These are phyloP conservation scores for Tricholoma terreum DNA, from an alignment of 768 basidiomycete genomes.

Conservation along the genomic window DNA sequence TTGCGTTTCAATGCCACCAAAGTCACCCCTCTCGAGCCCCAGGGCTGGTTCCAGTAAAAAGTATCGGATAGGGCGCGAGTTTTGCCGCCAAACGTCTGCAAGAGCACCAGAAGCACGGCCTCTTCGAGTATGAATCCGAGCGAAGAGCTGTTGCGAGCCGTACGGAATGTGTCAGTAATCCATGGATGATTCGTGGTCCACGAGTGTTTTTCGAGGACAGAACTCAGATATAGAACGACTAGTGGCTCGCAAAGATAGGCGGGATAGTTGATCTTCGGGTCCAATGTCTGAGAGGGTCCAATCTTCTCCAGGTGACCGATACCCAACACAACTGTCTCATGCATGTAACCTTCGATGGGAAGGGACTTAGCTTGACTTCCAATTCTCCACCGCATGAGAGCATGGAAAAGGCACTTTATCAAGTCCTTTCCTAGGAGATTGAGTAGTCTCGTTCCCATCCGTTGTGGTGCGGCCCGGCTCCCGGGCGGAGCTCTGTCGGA, in stretches of 20 bases:
- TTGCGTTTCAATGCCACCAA: constrained; percentile 8
- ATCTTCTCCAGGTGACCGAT: constrained; percentile 9
- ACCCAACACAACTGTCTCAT: constrained; percentile 10
- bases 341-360: constrained; percentile 6
- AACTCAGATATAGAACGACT: background rate
- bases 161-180: too few relatives aligned
- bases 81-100: too few relatives aligned
- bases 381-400: background rate
- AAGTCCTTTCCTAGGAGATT: too few relatives aligned
- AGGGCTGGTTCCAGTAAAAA: background rate
- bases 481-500: too few relatives aligned
- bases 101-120: too few relatives aligned
- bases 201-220: background rate
- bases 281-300: background rate
- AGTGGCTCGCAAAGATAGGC: constrained; percentile 9
- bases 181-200: constrained; percentile 6
- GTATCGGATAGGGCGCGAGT: too few relatives aligned
- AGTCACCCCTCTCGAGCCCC: too few relatives aligned
- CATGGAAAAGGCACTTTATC: background rate
- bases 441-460: too few relatives aligned
- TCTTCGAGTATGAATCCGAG: too few relatives aligned
- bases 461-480: too few relatives aligned
- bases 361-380: constrained; percentile 8
- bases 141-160: background rate
- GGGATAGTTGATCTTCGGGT: constrained; percentile 1